Evolutionary conservation across 2,329 filamentous ascomycete species (phyloP), one percentile per base, ranked within the genome.

Genomic region (Trichoderma sp.): DNA sequence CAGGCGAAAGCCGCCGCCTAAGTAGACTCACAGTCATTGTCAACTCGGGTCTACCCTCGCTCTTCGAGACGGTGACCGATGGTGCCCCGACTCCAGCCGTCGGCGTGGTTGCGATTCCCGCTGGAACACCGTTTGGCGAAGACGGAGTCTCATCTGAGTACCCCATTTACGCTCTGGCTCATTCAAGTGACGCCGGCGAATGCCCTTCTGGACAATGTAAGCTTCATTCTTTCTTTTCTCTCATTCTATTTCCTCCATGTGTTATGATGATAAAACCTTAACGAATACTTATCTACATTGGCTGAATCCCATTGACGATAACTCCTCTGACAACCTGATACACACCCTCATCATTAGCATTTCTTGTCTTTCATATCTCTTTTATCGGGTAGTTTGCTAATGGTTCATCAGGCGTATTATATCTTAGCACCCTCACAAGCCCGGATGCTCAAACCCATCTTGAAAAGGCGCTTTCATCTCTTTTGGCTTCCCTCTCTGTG

Each of bases 241-340:
- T 53, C 28, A 5, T 26, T 30, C 11, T 4, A 6, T 61, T 11
- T 71, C 50, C 65, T 69, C 0, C 47, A 80, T 86, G 82, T 87
- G 83, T 87, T 86, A 92, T 94, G 95, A 98, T 98, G 95, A 97
- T 87, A 83, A 83, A 88, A 62, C 66, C 72, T 84, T 82, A 86
- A 86, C 83, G 88, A 97, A 96, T 93, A 95, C 95, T 98, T 98
- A 98, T 98, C 95, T 98, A 98, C 95, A 98, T 98, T 98, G 94
- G 93, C 95, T 95, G 95, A 97, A 92, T 84, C 85, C 82, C 87
- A 88, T 84, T 97, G 95, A 97, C 90, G 94, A 96, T 88, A 88
- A 86, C 86, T 86, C 88, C 90, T 94, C 92, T 95, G 91, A 95
- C 91, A 93, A 91, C 85, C 94, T 97, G 94, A 97, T 89, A 84